Percentiles rank a stretch among this genome's conserved stretches.
Evolutionary conservation across 2,329 filamentous ascomycete species (phyloP).

Genomic region (Knufia fluminis): DNA sequence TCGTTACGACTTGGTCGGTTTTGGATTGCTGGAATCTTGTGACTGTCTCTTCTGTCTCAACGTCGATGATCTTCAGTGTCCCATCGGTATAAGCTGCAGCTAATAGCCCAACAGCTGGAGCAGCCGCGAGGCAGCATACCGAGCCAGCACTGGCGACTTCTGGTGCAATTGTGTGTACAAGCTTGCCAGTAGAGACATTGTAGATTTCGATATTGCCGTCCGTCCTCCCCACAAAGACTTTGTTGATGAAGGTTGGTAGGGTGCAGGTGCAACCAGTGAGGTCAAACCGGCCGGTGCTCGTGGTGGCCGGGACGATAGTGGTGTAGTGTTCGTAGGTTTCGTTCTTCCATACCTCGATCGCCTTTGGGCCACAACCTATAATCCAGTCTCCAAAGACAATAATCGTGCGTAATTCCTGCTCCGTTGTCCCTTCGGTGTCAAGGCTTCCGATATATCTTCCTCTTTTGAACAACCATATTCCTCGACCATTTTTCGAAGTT

Average conservation of each 20-base stretch:
- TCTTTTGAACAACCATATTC: conserved; percentile 85
- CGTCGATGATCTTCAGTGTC: conserved; percentile 68
- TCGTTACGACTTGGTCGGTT: conserved; percentile 50
- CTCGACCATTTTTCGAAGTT: conserved; percentile 45
- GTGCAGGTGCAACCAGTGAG: conserved; percentile 72
- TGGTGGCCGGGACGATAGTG: conserved; percentile 54
- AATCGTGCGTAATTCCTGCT: conserved; percentile 64
- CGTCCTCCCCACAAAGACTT: conserved; percentile 77
- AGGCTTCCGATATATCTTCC: conserved; percentile 76
- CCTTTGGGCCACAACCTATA: conserved; percentile 63
- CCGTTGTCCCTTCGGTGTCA: conserved; percentile 50
- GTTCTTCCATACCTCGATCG: conserved; percentile 84
- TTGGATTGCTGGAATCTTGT: conserved; percentile 34
- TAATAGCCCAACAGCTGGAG: conserved; percentile 73
- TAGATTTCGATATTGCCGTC: conserved; percentile 94
- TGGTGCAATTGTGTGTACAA: conserved; percentile 82
- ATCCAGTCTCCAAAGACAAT: conserved; percentile 87
- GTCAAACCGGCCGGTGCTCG: conserved; percentile 51
- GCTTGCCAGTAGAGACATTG: conserved; percentile 86
- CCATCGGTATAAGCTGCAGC: conserved; percentile 81
- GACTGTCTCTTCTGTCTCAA: conserved; percentile 65
- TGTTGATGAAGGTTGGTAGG: conserved; percentile 94
- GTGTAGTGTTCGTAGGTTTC: conserved; percentile 81
- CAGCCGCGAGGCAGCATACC: conserved; percentile 79
- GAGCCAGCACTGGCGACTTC: conserved; percentile 62